Conservation (phyloP, 306 rosid species). For the Corylus heterophylla region DNA sequence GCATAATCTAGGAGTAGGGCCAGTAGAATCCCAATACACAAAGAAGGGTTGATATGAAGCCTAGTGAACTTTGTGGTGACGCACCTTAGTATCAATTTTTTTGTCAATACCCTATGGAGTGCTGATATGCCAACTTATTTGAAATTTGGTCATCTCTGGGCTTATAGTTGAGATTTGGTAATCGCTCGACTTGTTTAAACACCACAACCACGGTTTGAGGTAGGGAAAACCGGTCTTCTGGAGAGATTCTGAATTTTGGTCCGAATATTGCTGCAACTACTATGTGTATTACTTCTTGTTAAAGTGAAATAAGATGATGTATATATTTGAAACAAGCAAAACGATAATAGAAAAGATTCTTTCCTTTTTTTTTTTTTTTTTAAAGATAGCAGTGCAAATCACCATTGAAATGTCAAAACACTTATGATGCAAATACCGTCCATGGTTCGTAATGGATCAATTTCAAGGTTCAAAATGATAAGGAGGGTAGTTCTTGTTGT, state of each 20-base stretch:
- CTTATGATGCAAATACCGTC: background rate
- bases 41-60: background rate
- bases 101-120: background rate
- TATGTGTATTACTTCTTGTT: background rate
- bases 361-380: background rate
- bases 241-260: background rate
- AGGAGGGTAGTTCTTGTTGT: background rate
- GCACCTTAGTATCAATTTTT: background rate
- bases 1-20: background rate
- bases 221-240: background rate
- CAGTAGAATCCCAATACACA: background rate
- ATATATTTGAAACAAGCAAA: background rate
- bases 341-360: background rate
- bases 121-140: constrained; percentile 2
- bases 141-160: background rate
- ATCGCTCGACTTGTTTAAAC: background rate
- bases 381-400: background rate
- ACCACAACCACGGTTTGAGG: background rate
- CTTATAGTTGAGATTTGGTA: background rate
- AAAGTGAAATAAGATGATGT: background rate
- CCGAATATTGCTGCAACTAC: background rate
- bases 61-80: background rate
- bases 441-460: background rate
- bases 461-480: background rate
- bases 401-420: background rate